phyloP scores from a whole-genome alignment of 2,329 filamentous ascomycete species.

The Setomelanomma holmii region DNA sequence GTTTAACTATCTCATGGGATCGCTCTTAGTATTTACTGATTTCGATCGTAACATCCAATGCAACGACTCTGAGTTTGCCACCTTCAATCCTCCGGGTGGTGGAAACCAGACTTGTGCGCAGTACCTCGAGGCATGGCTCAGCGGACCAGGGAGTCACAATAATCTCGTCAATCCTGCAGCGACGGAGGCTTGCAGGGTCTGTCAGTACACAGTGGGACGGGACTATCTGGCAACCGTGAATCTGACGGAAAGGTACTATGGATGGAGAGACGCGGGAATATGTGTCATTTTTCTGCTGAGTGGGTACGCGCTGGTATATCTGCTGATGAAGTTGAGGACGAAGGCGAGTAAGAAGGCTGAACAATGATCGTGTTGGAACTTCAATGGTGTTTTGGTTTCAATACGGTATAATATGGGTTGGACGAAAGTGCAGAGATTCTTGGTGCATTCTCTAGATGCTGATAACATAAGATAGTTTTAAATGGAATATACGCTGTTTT shows the following conservation, averaged over 20 bases:
- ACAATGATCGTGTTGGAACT: too few species aligned
- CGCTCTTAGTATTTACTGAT: conserved; percentile 47
- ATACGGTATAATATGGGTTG: too few species aligned
- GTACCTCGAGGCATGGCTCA: conserved; percentile 65
- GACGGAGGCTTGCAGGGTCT: conserved; percentile 50
- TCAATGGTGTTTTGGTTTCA: too few species aligned
- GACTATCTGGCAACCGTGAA: conserved; percentile 68
- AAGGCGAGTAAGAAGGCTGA: conserved; percentile 42
- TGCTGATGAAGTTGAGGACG: conserved; percentile 51
- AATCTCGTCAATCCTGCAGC: conserved; percentile 51
- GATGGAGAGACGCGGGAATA: conserved; percentile 71
- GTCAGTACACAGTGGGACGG: conserved; percentile 63
- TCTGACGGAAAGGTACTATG: conserved; percentile 66
- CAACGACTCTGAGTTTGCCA: conserved; percentile 39
- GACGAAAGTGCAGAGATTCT: too few species aligned
- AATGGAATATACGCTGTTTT: too few species aligned
- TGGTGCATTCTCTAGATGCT: too few species aligned
- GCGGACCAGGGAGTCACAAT: conserved; percentile 49
- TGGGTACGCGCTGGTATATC: conserved; percentile 59
- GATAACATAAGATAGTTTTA: too few species aligned
- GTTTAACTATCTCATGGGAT: conserved; percentile 50
- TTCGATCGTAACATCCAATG: conserved; percentile 50
- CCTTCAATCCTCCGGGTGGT: conserved; percentile 58
- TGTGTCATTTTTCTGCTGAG: conserved; percentile 62
- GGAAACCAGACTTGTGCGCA: conserved; percentile 62